A percentile compares a stretch with the other conserved stretches of the same genome.
Evolutionary conservation across 2,329 filamentous ascomycete species (phyloP).

Genomic region (Colletotrichum lini): DNA sequence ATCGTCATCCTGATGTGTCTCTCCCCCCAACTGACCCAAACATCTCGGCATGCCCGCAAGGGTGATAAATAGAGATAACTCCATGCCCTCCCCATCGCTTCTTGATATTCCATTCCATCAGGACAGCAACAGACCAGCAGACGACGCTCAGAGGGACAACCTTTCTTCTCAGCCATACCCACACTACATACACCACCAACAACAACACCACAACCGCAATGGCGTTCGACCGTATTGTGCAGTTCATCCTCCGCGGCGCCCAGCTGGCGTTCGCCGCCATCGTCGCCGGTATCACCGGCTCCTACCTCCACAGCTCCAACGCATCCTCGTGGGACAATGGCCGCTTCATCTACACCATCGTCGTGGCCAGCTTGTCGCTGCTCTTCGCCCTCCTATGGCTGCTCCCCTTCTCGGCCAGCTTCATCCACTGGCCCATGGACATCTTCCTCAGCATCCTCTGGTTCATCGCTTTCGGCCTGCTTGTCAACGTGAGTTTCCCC

Average conservation of each 20-base stretch:
- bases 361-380: constrained; percentile 78
- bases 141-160: constrained; percentile 8
- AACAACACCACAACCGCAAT: constrained; percentile 45
- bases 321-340: constrained; percentile 68
- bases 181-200: background rate
- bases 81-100: background rate
- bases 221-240: constrained; percentile 58
- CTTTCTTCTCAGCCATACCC: constrained; percentile 8
- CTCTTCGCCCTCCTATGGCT: constrained; percentile 80
- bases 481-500: constrained; percentile 69
- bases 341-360: constrained; percentile 82
- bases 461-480: constrained; percentile 78
- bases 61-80: constrained; percentile 39
- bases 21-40: background rate
- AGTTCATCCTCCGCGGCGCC: constrained; percentile 55
- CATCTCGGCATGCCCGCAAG: constrained; percentile 1
- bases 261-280: constrained; percentile 80
- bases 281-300: constrained; percentile 78
- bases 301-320: constrained; percentile 70
- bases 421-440: constrained; percentile 81
- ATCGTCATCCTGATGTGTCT: constrained; percentile 33
- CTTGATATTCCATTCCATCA: background rate
- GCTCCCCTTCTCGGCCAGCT: constrained; percentile 77
- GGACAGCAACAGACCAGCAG: constrained; percentile 21
- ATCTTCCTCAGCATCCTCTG: constrained; percentile 77